A percentile compares a stretch with the other conserved stretches of the same genome.
Evolutionary conservation across 495 filamentous ascomycete species (phyloP).

Genomic region (Ramalina intermedia): DNA sequence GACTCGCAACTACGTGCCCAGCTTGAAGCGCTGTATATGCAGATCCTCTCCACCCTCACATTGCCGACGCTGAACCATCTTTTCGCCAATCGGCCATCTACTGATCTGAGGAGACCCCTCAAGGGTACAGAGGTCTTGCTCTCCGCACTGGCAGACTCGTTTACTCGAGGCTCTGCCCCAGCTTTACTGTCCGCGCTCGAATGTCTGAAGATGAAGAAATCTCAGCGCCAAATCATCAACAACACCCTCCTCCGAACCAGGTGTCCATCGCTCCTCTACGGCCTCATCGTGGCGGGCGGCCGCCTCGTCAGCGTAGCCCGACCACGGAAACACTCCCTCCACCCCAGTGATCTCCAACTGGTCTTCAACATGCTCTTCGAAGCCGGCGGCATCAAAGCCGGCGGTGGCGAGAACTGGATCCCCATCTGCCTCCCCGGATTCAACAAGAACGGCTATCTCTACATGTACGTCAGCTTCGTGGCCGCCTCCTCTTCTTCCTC

Average conservation of each 20-base stretch:
- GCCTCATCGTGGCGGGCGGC: conserved; percentile 85
- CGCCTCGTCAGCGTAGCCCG: conserved; percentile 86
- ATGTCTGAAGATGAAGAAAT: conserved; percentile 75
- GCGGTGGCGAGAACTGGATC: conserved; percentile 94
- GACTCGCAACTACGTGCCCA: conserved; percentile 74
- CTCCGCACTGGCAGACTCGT: conserved; percentile 82
- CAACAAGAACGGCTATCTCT: conserved; percentile 93
- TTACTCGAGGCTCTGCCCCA: conserved; percentile 82
- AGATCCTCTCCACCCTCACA: conserved; percentile 89
- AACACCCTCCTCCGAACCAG: conserved; percentile 68
- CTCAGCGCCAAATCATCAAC: conserved; percentile 74
- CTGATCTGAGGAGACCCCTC: conserved; percentile 80
- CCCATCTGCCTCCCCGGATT: conserved; percentile 93
- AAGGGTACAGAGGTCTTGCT: conserved; percentile 87
- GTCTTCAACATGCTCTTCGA: conserved; percentile 99
- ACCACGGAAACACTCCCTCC: conserved; percentile 87
- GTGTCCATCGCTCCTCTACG: conserved; percentile 68
- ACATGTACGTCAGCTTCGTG: conserved; percentile 97
- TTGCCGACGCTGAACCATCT: conserved; percentile 77
- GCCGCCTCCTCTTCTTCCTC: conserved; percentile 19
- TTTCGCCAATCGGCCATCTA: conserved; percentile 80
- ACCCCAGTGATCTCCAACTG: conserved; percentile 88
- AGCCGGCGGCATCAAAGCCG: conserved; percentile 71
- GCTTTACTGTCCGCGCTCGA: conserved; percentile 81
- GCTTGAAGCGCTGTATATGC: conserved; percentile 91